Evolutionary conservation across 164 flowering plant species (phyloP).

Genomic region (Vitis cinerea): DNA sequence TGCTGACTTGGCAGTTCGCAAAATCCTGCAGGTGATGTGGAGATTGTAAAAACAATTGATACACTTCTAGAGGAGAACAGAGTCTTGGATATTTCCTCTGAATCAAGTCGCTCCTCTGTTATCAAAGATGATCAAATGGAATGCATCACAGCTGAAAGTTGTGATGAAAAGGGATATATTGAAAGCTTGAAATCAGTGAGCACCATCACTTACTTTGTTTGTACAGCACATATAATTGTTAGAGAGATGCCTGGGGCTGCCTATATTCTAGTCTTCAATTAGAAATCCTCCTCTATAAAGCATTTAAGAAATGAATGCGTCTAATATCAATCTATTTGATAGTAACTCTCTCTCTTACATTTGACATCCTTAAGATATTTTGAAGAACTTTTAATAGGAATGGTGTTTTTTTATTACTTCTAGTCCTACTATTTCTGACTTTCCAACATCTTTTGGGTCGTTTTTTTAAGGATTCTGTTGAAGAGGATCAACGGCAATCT

Average conservation of each 20-base stretch:
- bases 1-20: not conserved
- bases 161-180: slow-evolving; percentile 22
- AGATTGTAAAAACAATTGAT: slow-evolving; percentile 24
- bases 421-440: not conserved
- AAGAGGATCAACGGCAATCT: slow-evolving; percentile 25
- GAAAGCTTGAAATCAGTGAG: slow-evolving; percentile 36
- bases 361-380: no score
- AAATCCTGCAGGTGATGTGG: slow-evolving; percentile 31
- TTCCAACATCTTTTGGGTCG: not conserved
- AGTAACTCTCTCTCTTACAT: no score
- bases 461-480: slow-evolving; percentile 34
- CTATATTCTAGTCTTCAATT: no score
- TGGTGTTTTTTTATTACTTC: no score
- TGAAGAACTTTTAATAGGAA: no score
- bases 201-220: not conserved
- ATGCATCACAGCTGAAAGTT: slow-evolving; percentile 10
- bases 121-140: slow-evolving; percentile 22
- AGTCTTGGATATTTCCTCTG: slow-evolving; percentile 19
- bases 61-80: slow-evolving; percentile 20
- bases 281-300: no score
- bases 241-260: not conserved
- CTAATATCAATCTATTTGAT: no score
- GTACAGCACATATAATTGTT: not conserved
- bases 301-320: no score
- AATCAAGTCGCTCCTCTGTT: slow-evolving; percentile 20